Conservation (phyloP, 768 basidiomycete genomes). For the Asterophora lycoperdoides region DNA sequence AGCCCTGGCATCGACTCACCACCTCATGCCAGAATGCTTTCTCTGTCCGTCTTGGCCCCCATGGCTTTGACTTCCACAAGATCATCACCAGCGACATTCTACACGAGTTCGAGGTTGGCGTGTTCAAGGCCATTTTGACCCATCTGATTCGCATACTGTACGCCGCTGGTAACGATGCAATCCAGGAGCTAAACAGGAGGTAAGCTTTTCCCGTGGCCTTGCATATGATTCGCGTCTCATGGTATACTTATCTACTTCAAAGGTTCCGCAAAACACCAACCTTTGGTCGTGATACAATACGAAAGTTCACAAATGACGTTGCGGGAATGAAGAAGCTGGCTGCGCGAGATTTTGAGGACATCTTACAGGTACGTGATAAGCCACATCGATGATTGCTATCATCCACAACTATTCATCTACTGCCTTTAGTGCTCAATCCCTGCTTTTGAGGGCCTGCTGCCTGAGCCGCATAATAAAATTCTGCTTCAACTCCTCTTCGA, state of each 20-base stretch:
- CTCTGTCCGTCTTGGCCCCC: not conserved
- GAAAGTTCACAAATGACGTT: constrained; percentile 19
- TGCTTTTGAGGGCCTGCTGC: constrained; percentile 11
- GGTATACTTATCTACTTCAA: not conserved
- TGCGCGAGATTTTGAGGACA: constrained; percentile 27
- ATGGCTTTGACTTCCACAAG: constrained; percentile 14
- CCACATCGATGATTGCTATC: not conserved
- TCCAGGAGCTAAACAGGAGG: constrained; percentile 14
- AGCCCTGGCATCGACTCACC: not conserved
- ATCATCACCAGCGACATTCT: constrained; percentile 20
- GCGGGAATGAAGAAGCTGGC: constrained; percentile 21
- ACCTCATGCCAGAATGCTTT: constrained; percentile 10
- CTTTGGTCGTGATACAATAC: constrained; percentile 14
- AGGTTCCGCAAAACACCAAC: constrained; percentile 4
- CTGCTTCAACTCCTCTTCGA: constrained; percentile 17
- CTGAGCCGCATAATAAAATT: constrained; percentile 14
- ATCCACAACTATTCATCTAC: not conserved
- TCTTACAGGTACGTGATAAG: constrained; percentile 23
- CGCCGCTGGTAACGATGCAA: constrained; percentile 7
- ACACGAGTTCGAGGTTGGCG: constrained; percentile 26
- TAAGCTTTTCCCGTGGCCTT: not conserved
- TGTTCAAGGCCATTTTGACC: constrained; percentile 18
- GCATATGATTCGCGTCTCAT: not conserved
- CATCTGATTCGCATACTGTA: constrained; percentile 22
- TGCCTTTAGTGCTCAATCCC: constrained; percentile 9